Conservation (phyloP, 2,329 filamentous ascomycete genomes). For the Trichoderma guizhouense region DNA sequence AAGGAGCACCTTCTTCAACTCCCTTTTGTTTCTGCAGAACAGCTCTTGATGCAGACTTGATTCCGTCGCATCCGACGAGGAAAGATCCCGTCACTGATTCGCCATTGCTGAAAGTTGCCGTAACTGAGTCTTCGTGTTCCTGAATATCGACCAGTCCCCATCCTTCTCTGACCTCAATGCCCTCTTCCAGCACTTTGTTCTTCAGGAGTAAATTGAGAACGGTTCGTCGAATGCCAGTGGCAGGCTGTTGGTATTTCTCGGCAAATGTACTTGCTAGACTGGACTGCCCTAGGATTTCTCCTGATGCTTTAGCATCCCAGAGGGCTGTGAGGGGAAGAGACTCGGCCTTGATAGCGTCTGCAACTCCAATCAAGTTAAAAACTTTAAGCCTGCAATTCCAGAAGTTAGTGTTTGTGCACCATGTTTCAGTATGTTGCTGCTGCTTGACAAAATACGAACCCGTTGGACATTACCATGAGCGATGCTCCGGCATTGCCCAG, state of each 20-base stretch:
- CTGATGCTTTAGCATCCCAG: slow-evolving; percentile 21
- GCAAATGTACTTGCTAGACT: slow-evolving; percentile 21
- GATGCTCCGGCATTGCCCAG: slow-evolving; percentile 27
- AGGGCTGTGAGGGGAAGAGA: slow-evolving; percentile 21
- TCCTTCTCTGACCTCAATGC: slow-evolving; percentile 25
- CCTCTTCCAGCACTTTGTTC: slow-evolving; percentile 18
- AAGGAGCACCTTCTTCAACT: slow-evolving; percentile 19
- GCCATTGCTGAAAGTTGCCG: slow-evolving; percentile 23
- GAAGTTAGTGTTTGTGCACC: not conserved
- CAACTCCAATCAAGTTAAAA: slow-evolving; percentile 23
- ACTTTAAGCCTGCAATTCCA: slow-evolving; percentile 22
- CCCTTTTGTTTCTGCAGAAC: slow-evolving; percentile 20
- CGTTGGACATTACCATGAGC: slow-evolving; percentile 28
- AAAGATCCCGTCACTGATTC: slow-evolving; percentile 23
- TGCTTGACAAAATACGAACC: slow-evolving; percentile 11
- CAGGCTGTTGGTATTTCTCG: slow-evolving; percentile 24
- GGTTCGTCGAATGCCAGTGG: slow-evolving; percentile 24
- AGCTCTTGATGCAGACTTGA: slow-evolving; percentile 23
- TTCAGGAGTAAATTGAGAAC: slow-evolving; percentile 22
- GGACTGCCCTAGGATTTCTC: slow-evolving; percentile 23
- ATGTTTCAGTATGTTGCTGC: not conserved
- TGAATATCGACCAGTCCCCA: slow-evolving; percentile 25
- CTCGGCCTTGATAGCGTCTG: slow-evolving; percentile 17
- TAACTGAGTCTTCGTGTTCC: slow-evolving; percentile 23
- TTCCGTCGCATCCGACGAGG: slow-evolving; percentile 26